Conservation (phyloP, 2,329 filamentous ascomycete species). For the Pestalotiopsis sp. region DNA sequence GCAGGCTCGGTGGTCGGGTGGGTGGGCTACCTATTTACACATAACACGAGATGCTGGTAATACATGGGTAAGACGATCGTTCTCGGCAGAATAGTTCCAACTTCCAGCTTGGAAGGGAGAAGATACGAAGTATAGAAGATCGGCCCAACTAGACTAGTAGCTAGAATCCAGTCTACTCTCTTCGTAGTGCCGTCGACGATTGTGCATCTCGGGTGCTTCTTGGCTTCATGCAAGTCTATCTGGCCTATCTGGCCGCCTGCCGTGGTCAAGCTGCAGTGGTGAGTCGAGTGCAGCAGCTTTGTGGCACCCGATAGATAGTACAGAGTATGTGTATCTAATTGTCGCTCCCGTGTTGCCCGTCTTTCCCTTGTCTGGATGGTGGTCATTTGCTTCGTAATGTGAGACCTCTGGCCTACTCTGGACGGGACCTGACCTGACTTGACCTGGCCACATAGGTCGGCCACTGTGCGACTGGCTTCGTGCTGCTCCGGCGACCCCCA, state of each 20-base stretch:
- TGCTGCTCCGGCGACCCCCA: neutral
- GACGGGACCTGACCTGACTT: neutral
- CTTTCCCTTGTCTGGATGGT: neutral
- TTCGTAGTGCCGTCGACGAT: neutral
- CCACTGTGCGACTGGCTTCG: neutral
- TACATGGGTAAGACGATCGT: neutral
- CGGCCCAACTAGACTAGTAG: neutral
- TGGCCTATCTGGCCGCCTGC: neutral
- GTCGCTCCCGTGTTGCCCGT: neutral
- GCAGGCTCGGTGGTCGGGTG: neutral
- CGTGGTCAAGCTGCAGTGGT: neutral
- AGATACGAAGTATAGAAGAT: neutral
- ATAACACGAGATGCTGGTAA: too few species aligned
- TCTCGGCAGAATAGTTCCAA: neutral
- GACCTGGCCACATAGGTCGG: neutral
- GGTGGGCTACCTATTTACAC: neutral
- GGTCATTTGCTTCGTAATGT: neutral
- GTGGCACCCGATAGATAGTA: neutral
- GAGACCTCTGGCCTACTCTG: neutral
- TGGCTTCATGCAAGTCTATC: slow-evolving; percentile 12
- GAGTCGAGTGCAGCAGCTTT: neutral
- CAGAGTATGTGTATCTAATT: neutral
- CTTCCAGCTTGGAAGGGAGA: neutral
- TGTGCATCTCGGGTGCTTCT: neutral
- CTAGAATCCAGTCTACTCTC: neutral